Evolutionary conservation across 352 stramenopile genomes (phyloP), one percentile per base, ranked within the genome.

Genomic region (Phytophthora colocasiae): DNA sequence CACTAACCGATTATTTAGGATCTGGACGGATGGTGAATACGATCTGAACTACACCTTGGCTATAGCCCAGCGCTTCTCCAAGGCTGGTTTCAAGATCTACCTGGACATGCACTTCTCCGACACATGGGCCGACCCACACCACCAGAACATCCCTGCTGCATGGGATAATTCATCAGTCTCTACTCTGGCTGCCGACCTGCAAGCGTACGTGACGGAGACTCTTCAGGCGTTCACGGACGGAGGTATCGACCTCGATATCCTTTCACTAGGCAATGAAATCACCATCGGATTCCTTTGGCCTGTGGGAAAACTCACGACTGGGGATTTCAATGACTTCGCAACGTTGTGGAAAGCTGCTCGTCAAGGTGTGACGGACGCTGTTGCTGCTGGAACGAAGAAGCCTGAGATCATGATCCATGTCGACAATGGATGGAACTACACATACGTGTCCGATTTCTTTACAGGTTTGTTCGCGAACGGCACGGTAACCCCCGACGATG

Each of bases 91-190:
- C 51, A 71, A 64, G 31, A 77, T 77, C 43, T 77, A 77, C 59
- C 51, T 77, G n/a, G 69, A 77, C 41, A 77, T 77, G 69, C 69
- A 77, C 41, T 77, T 77, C 56, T 77, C 69, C 6, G 69, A 77
- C 41, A 77, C 69, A 0, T 77, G 69, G 69, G 69, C 70, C 1
- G 70, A 78, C 26, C 59, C 65, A 9, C 62, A 67, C 17, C 49
- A 72, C 15, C 70, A 78, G 48, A 59, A 51, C 19, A 63, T 72
- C 29, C 70, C 70, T 36, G 52, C 65, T 8, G 52, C 66, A 6
- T 78, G 65, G 60, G 66, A 73, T 17, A 65, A 59, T 41, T 59
- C 70, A 34, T 70, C 66, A 6, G 66, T 78, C 15, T 40, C 40
- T 6, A 68, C 55, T 8, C 31, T 78, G 9, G 52, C 70, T 4